A percentile compares a stretch with the other conserved stretches of the same genome.
These are phyloP conservation scores for Lomentospora prolificans DNA, from an alignment of 2,329 filamentous ascomycete species.

Conservation along the genomic window DNA sequence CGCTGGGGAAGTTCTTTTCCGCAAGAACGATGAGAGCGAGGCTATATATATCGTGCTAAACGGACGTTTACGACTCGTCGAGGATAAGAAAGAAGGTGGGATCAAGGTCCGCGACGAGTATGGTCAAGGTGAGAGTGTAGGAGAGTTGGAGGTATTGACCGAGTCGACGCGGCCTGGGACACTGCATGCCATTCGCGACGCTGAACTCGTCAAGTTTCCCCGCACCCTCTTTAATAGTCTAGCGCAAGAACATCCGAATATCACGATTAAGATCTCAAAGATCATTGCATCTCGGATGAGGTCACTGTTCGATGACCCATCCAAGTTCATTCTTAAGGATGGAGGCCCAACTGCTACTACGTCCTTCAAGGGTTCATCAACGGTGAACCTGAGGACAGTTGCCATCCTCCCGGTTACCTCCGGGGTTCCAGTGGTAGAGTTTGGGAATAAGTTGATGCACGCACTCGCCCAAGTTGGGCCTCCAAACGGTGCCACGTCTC, in stretches of 20 bases:
- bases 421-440: conserved; percentile 90
- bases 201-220: conserved; percentile 91
- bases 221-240: conserved; percentile 95
- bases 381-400: conserved; percentile 84
- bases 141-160: conserved; percentile 92
- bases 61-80: conserved; percentile 74
- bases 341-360: conserved; percentile 44
- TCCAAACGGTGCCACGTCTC: conserved; percentile 77
- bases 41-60: conserved; percentile 98
- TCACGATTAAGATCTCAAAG: conserved; percentile 98
- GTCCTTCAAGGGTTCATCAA: conserved; percentile 62
- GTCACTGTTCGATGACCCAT: conserved; percentile 71
- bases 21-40: conserved; percentile 90
- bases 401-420: conserved; percentile 83
- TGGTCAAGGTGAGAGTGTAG: conserved; percentile 94
- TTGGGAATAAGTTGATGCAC: conserved; percentile 78
- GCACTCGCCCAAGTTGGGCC: conserved; percentile 84
- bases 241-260: conserved; percentile 91
- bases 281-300: conserved; percentile 96
- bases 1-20: conserved; percentile 88
- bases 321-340: conserved; percentile 57
- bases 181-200: conserved; percentile 90
- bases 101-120: conserved; percentile 86
- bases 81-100: conserved; percentile 70
- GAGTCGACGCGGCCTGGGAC: conserved; percentile 87